Percentiles rank a stretch among this genome's conserved stretches.
Evolutionary conservation across 306 rosid species (phyloP).

Genomic region (Vigna angularis): DNA sequence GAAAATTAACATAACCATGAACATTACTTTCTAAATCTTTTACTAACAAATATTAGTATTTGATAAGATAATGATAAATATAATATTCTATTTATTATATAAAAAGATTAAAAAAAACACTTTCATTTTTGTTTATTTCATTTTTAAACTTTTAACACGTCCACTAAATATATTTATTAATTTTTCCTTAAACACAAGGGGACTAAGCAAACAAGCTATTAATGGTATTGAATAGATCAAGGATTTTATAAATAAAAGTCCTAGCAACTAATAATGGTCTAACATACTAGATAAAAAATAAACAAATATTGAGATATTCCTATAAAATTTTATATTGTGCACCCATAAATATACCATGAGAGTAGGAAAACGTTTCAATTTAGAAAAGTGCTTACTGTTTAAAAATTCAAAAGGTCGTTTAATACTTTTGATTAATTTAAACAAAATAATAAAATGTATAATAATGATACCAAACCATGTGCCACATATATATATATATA

Average conservation of each 20-base stretch:
- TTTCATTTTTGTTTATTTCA: background rate
- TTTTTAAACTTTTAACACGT: background rate
- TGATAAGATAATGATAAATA: too few species aligned
- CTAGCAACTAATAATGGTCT: background rate
- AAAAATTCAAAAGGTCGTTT: background rate
- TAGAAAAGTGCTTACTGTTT: background rate
- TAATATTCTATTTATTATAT: background rate
- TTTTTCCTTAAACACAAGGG: background rate
- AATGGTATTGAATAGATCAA: background rate
- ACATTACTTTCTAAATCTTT: background rate
- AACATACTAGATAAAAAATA: background rate
- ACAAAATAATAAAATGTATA: too few species aligned
- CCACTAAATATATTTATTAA: background rate
- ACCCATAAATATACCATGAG: background rate
- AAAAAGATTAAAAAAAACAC: background rate
- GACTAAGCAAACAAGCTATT: background rate
- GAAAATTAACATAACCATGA: background rate
- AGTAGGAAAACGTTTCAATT: background rate
- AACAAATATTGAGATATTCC: too few species aligned
- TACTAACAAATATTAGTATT: too few species aligned
- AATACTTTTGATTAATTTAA: background rate
- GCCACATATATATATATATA: background rate
- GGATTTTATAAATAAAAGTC: background rate
- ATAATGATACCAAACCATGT: too few species aligned
- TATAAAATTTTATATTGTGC: background rate